These are phyloP conservation scores for Thraustotheca clavata DNA, from an alignment of 352 stramenopile species.

Conservation along the genomic window DNA sequence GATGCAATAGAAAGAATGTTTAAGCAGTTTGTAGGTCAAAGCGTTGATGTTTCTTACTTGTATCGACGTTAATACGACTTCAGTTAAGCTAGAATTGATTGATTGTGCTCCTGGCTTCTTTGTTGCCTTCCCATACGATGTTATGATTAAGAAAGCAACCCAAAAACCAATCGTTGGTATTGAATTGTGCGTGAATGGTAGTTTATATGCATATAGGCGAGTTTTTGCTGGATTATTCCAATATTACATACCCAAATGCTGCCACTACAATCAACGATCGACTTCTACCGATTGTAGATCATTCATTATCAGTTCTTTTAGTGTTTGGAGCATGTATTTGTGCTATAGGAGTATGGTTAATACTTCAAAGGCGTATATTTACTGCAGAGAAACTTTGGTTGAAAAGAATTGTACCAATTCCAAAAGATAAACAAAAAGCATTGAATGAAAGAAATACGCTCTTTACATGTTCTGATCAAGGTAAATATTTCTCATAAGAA, in stretches of 20 bases:
- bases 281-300: not conserved
- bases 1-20: not conserved
- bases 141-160: not conserved
- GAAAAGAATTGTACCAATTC: not conserved
- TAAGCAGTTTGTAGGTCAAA: not conserved
- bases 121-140: not conserved
- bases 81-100: not conserved
- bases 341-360: too few relatives aligned
- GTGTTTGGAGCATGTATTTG: not conserved
- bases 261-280: not conserved
- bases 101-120: not conserved
- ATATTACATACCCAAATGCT: not conserved
- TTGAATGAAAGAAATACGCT: not conserved
- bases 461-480: not conserved
- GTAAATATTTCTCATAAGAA: not conserved
- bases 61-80: not conserved
- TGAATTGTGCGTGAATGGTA: not conserved
- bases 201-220: not conserved
- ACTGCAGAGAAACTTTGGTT: too few relatives aligned
- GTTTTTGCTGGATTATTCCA: not conserved
- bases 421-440: not conserved
- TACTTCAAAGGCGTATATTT: too few relatives aligned
- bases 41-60: not conserved
- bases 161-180: not conserved
- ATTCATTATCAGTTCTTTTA: not conserved